Evolutionary conservation across 352 stramenopile species (phyloP), one percentile per base, ranked within the genome.

Genomic region (Vaucheria bursata): DNA sequence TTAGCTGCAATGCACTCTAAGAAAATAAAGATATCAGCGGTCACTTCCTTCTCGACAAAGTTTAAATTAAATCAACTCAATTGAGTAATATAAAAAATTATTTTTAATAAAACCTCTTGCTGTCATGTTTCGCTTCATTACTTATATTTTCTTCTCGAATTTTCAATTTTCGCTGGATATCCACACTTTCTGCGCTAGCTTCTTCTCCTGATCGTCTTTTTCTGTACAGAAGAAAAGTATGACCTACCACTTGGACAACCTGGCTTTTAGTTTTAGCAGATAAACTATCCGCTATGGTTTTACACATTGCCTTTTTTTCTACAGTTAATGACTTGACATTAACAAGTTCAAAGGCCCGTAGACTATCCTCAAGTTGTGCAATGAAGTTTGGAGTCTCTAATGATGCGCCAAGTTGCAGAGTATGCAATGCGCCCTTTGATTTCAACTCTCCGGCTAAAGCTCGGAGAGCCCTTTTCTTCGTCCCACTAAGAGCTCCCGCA

Each of bases 201-300:
- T 25, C 31, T 38, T 72, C 65, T 29, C 65, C 65, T 2, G 18
- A 35, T 8, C 8, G 1, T 29, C 65, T 29, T 35, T 37, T 32
- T 7, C 65, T 34, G 31, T 72, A 72, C 65, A 72, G 65, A 29
- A 72, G 65, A 4, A 72, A 29, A 2, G 65, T 72, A 35, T 72
- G 65, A 6, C 65, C 65, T 36, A 72, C 65, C 18, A 72, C 65
- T 38, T 72, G 65, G 4, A 72, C 65, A 38, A 72, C 8, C 3
- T 35, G 18, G 65, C 65, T 72, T 7, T 3, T 35, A 2, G 65
- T 72, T 1, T 2, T 40, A 2, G 1, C 31, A 2, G 12, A 29
- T 1, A 72, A 35, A 1, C 31, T 1, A 1, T 7, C 31, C n/a
- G 65, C 65, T 40, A 72, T 29, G 29, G 36, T 35, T 40, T 72